Base-by-base conservation (phyloP, 495 filamentous ascomycete genomes). In the Achaetomiella virescens region DNA sequence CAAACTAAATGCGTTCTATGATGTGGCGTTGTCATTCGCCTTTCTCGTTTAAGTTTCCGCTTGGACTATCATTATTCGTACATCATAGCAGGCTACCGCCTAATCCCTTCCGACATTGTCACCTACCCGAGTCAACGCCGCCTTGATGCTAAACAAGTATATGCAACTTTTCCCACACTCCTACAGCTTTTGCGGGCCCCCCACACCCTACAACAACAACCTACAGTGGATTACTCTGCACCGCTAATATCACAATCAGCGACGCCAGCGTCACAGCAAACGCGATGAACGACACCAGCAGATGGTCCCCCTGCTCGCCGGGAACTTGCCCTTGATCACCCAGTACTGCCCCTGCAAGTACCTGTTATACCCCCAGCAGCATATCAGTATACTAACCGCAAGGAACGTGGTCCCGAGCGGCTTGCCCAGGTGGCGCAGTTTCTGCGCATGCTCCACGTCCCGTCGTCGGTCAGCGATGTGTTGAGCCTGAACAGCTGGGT, bases 401-500 rank as follows among this genome's bases (percentile, higher is more conserved):
- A 99, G 79, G 63, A 99, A 99, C 0, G 91, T 95, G 2, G 91
- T 87, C 6, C 93, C 93, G 17, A 99, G 82, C 0, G 93, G 95
- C 67, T 96, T 97, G 17, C 93, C 93, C 52, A 97, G 77, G 48
- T 84, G 84, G 48, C 85, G 80, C 15, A 96, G 81, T n/a, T 60
- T 72, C 15, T 71, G 59, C 8, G 66, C 66, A 24, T 66, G 64
- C 22, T 63, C 25, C 20, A 60, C 57, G 20, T 66, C 27, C 27
- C 27, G 27, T 31, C 61, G 18, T 67, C 57, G 10, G 72, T 63
- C 55, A 87, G 71, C 31, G 84, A 76, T 22, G 81, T 87, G 76
- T 95, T 96, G 44, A 97, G 84, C 24, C 93, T 86, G 74, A 98
- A 97, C 47, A 98, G 81, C 70, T 98, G 93, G 1, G 95, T 97